Evolutionary conservation across 2,329 filamentous ascomycete genomes (phyloP).

Genomic region (Calycina marina): DNA sequence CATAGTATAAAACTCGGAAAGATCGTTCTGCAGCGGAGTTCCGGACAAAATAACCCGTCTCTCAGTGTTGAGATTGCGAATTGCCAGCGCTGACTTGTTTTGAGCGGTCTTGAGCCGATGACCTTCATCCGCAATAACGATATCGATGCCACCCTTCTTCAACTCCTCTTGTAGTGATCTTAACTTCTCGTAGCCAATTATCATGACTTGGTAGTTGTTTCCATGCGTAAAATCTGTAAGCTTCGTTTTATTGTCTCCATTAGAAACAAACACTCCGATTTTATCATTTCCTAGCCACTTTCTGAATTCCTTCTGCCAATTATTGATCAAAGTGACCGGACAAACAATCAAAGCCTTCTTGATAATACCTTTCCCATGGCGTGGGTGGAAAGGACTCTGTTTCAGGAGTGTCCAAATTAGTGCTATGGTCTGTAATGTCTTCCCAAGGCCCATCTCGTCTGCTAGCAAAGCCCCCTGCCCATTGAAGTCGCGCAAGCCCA

Average conservation of each 20-base stretch:
- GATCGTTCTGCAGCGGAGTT: conserved; percentile 89
- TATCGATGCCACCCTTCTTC: conserved; percentile 50
- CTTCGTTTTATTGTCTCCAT: conserved; percentile 41
- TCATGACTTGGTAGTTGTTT: conserved; percentile 54
- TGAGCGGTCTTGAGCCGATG: conserved; percentile 96
- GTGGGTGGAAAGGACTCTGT: conserved; percentile 51
- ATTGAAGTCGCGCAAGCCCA: conserved; percentile 52
- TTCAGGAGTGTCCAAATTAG: conserved; percentile 59
- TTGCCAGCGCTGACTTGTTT: conserved; percentile 80
- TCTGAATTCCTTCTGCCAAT: conserved; percentile 59
- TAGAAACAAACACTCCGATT: conserved; percentile 52
- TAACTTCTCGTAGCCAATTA: conserved; percentile 60
- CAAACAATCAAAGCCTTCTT: conserved; percentile 61
- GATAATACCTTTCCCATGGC: conserved; percentile 39
- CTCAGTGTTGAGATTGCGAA: conserved; percentile 68
- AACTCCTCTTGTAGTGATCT: conserved; percentile 50
- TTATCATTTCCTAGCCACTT: conserved; percentile 62
- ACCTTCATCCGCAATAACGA: conserved; percentile 95
- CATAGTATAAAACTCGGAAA: conserved; percentile 86
- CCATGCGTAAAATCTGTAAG: conserved; percentile 56
- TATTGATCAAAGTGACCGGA: conserved; percentile 56
- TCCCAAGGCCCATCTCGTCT: conserved; percentile 64
- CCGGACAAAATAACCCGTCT: conserved; percentile 34
- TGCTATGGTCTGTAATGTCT: conserved; percentile 59
- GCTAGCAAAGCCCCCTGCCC: conserved; percentile 58